Base-by-base conservation (phyloP, 2,329 filamentous ascomycete genomes). In the Pseudocercospora vitis region DNA sequence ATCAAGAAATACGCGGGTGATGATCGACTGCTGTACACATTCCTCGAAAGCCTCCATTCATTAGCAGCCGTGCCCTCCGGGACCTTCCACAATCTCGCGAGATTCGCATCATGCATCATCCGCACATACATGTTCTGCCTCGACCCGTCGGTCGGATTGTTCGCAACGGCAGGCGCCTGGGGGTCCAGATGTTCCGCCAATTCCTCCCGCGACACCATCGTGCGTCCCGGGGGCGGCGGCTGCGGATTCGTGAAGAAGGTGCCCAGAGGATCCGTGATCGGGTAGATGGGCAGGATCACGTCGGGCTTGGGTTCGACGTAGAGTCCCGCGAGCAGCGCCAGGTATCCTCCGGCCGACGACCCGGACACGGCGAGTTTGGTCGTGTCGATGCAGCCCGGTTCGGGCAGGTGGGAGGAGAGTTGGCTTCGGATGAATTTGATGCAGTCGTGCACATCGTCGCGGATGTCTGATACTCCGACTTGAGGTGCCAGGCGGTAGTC, bases 401-500 rank as follows among this genome's bases (percentile, higher is more conserved):
- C 18, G 7, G 56, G 54, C 8, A 62, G 32, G 16, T 62, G 47
- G 12, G 53, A 55, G 11, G 57, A 44, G 3, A 63, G 49, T 7
- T 58, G 23, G 23, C 45, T 51, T 16, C 65, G 60, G 44, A 68
- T 64, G 54, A 65, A 69, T 14, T 53, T 48, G 44, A 68, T 53
- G 52, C 64, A 63, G 50, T 66, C 65, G 19, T 55, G 48, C 21
- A 69, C 62, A 32, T 69, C 66, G 40, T 63, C 61, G 33, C 62
- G 57, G 45, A 68, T 64, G 28, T 69, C 63, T 51, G 61, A 50
- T 9, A 70, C 52, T 53, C 59, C 58, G 29, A 65, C 57, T 56
- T 70, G 65, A 42, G 68, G 66, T 14, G 66, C 66, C 6, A 69
- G 57, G 16, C 66, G 64, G 46, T 69, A 69, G 56, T 69, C 66